Evolutionary conservation across 2,329 filamentous ascomycete species (phyloP).

Genomic region (Lecanicillium sp.): DNA sequence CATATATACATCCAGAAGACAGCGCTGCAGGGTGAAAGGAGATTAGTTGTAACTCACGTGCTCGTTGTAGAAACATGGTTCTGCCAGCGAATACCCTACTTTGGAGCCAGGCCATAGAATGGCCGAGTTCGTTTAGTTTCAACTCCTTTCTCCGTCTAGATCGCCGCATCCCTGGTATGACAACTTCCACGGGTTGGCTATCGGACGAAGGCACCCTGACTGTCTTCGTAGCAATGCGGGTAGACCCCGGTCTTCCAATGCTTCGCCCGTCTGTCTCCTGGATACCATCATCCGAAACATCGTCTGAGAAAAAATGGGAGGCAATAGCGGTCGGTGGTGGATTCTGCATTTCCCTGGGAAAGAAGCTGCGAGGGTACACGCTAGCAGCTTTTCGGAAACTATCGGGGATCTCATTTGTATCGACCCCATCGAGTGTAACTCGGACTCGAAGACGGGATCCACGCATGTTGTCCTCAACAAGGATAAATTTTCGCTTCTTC

Average conservation of each 20-base stretch:
- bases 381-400: slow-evolving; percentile 86
- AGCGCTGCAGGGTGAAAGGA: not conserved
- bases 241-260: slow-evolving; percentile 25
- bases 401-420: slow-evolving; percentile 93
- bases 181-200: slow-evolving; percentile 64
- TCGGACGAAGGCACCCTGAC: slow-evolving; percentile 59
- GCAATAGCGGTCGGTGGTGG: slow-evolving; percentile 70
- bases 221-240: slow-evolving; percentile 28
- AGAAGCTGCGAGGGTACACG: slow-evolving; percentile 87
- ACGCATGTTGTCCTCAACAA: slow-evolving; percentile 83
- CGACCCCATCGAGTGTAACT: slow-evolving; percentile 85
- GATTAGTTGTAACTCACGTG: slow-evolving; percentile 54
- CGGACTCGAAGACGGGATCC: slow-evolving; percentile 78
- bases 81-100: slow-evolving; percentile 83
- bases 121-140: slow-evolving; percentile 86
- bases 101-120: slow-evolving; percentile 95
- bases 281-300: slow-evolving; percentile 46
- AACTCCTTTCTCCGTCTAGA: slow-evolving; percentile 71
- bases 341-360: slow-evolving; percentile 86
- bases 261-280: slow-evolving; percentile 42
- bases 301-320: slow-evolving; percentile 66
- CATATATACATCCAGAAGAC: not conserved
- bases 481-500: slow-evolving; percentile 92
- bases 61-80: slow-evolving; percentile 83
- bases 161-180: slow-evolving; percentile 67